A percentile compares a stretch with the other conserved stretches of the same genome.
phyloP scores from a whole-genome alignment of 1,284 basidiomycete species.

The Taiwanofungus camphoratus region DNA sequence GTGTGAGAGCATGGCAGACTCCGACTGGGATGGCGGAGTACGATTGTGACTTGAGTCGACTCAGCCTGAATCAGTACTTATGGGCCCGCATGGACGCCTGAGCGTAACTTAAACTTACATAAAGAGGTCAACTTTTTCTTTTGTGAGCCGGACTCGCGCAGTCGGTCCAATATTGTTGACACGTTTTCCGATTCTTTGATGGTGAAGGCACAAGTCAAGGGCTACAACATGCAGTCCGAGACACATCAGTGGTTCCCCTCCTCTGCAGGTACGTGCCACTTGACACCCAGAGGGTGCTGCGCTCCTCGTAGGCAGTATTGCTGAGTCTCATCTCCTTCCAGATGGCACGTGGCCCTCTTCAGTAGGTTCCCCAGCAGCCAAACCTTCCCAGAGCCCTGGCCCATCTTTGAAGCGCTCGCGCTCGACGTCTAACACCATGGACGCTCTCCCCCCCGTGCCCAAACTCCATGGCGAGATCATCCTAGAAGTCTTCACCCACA shows the following conservation, averaged over 20 bases:
- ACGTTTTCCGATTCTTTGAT: slow-evolving; percentile 14
- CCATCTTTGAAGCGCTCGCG: slow-evolving; percentile 26
- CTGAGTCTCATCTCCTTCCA: slow-evolving; percentile 15
- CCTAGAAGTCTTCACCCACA: slow-evolving; percentile 64
- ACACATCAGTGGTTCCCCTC: slow-evolving; percentile 13
- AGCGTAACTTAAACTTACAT: slow-evolving; percentile 4
- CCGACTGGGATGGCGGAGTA: too few relatives aligned
- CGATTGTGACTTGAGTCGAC: too few relatives aligned
- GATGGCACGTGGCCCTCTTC: slow-evolving; percentile 25
- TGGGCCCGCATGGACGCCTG: not conserved
- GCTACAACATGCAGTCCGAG: slow-evolving; percentile 22
- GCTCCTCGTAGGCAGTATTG: slow-evolving; percentile 7
- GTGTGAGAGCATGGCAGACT: too few relatives aligned
- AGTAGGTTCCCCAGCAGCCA: slow-evolving; percentile 15
- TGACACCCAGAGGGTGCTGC: slow-evolving; percentile 7
- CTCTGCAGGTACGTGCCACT: slow-evolving; percentile 14
- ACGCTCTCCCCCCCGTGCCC: slow-evolving; percentile 31
- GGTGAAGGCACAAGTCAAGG: slow-evolving; percentile 23
- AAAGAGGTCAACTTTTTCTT: slow-evolving; percentile 3
- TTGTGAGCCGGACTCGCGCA: not conserved
- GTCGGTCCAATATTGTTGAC: slow-evolving; percentile 4
- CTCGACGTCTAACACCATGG: slow-evolving; percentile 23
- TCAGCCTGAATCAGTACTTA: too few relatives aligned
- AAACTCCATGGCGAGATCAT: slow-evolving; percentile 44
- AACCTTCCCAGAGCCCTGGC: slow-evolving; percentile 16